phyloP scores from a whole-genome alignment of 805 yeast genomes.

The Metschnikowia dekortorum region DNA sequence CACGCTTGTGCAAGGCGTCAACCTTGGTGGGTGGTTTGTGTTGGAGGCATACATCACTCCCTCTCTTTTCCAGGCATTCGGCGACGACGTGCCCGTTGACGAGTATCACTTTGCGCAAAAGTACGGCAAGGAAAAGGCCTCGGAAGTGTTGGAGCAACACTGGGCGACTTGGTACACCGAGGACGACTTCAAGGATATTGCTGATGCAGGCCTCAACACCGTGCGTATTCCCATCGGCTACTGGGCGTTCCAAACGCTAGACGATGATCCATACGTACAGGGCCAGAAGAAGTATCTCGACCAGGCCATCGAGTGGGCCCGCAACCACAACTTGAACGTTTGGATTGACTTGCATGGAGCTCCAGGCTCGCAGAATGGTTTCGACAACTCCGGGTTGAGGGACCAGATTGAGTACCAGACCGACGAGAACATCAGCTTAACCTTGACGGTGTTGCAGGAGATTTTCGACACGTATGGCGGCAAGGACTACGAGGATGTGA shows the following conservation, averaged over 20 bases:
- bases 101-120: constrained; percentile 65
- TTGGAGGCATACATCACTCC: constrained; percentile 87
- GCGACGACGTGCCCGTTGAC: constrained; percentile 64
- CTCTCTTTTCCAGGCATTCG: constrained; percentile 55
- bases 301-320: constrained; percentile 73
- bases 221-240: constrained; percentile 92
- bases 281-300: constrained; percentile 77
- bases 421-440: constrained; percentile 25
- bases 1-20: constrained; percentile 58
- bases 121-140: constrained; percentile 60
- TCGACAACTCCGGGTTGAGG: constrained; percentile 87
- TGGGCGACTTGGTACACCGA: constrained; percentile 80
- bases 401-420: constrained; percentile 35
- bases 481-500: constrained; percentile 59
- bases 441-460: constrained; percentile 50
- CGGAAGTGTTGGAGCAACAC: constrained; percentile 49
- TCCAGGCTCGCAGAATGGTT: constrained; percentile 96
- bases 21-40: constrained; percentile 88
- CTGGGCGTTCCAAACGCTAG: constrained; percentile 74
- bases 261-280: constrained; percentile 77
- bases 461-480: constrained; percentile 64
- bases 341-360: constrained; percentile 96
- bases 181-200: constrained; percentile 60
- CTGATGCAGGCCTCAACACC: constrained; percentile 64
- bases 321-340: constrained; percentile 56